These are phyloP conservation scores for Lipomyces yamadae DNA, from an alignment of 805 yeast genomes.

Conservation along the genomic window DNA sequence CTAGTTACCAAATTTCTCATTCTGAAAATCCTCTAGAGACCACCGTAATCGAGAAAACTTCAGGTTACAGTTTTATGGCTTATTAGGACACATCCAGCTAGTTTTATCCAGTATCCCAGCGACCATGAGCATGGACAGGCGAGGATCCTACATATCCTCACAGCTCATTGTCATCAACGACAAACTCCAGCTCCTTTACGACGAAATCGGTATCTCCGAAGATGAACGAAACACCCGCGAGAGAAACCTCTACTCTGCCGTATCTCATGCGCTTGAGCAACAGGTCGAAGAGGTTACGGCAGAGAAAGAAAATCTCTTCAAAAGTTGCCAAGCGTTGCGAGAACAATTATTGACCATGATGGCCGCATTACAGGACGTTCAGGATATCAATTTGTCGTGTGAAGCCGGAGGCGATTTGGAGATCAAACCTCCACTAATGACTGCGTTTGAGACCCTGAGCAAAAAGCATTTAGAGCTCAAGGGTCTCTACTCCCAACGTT, in stretches of 20 bases:
- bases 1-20: not conserved
- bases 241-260: constrained; percentile 39
- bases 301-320: constrained; percentile 40
- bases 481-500: constrained; percentile 38
- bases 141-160: constrained; percentile 40
- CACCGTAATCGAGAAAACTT: not conserved
- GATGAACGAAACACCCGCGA: constrained; percentile 42
- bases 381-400: constrained; percentile 24
- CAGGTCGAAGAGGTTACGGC: constrained; percentile 40
- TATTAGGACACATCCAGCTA: not conserved
- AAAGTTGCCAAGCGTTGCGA: constrained; percentile 38
- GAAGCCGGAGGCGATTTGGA: constrained; percentile 31
- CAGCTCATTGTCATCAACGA: constrained; percentile 41
- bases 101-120: not conserved
- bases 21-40: not conserved
- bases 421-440: constrained; percentile 39
- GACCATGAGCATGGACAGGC: constrained; percentile 20
- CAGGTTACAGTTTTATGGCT: not conserved
- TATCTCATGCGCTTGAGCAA: constrained; percentile 41
- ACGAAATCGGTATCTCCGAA: constrained; percentile 39
- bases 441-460: constrained; percentile 25
- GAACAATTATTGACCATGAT: constrained; percentile 38
- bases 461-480: constrained; percentile 32
- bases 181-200: constrained; percentile 41
- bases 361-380: constrained; percentile 35